A percentile compares a stretch with the other conserved stretches of the same genome.
These are phyloP conservation scores for Pholiota conissans DNA, from an alignment of 768 basidiomycete species.

Conservation along the genomic window DNA sequence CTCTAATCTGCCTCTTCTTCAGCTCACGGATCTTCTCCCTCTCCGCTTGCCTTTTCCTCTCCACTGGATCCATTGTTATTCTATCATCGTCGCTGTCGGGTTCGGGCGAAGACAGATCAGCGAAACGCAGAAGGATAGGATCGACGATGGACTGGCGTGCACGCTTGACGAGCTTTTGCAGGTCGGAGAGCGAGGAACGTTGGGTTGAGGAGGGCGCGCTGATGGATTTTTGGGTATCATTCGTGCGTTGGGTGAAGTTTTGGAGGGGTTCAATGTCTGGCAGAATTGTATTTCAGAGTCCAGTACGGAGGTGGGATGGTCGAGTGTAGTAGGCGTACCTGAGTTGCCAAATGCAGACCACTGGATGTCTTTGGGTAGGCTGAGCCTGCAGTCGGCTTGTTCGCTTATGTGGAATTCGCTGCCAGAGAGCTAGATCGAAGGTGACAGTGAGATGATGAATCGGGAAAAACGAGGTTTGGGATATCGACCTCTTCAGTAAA, in stretches of 20 bases:
- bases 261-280: slow-evolving; percentile 58
- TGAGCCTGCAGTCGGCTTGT: slow-evolving; percentile 41
- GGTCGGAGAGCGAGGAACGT: slow-evolving; percentile 46
- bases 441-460: not conserved
- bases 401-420: slow-evolving; percentile 44
- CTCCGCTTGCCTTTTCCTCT: slow-evolving; percentile 37
- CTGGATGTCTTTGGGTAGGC: slow-evolving; percentile 50
- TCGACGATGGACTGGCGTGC: slow-evolving; percentile 53
- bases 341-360: slow-evolving; percentile 60
- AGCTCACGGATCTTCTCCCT: slow-evolving; percentile 55
- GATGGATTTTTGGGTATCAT: slow-evolving; percentile 29
- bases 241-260: slow-evolving; percentile 39
- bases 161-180: slow-evolving; percentile 58
- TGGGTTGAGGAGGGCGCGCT: slow-evolving; percentile 41
- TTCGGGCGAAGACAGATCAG: slow-evolving; percentile 34
- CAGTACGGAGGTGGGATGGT: not conserved
- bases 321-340: slow-evolving; percentile 37
- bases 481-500: slow-evolving; percentile 35
- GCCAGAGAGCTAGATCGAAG: slow-evolving; percentile 25
- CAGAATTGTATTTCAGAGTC: not conserved
- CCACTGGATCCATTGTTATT: slow-evolving; percentile 40
- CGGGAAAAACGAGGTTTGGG: not conserved
- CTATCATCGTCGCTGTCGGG: slow-evolving; percentile 35
- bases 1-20: slow-evolving; percentile 49
- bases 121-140: slow-evolving; percentile 39